phyloP scores from a whole-genome alignment of 108 stramenopile species.

The Skeletonema marinoi region DNA sequence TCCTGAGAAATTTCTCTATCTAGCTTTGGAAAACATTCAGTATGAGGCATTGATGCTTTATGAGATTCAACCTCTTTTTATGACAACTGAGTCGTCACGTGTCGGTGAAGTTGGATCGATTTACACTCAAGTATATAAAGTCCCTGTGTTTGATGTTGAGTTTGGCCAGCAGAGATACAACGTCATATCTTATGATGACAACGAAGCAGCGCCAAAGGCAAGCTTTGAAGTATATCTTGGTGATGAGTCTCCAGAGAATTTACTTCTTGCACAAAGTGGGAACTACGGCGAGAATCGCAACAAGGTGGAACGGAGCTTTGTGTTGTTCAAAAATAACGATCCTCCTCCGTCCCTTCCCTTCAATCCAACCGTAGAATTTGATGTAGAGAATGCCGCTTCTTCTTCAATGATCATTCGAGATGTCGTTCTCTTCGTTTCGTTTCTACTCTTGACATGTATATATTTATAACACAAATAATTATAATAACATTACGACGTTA shows the following conservation, averaged over 20 bases:
- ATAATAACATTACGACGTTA: background rate
- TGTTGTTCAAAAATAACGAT: slow-evolving; percentile 12
- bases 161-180: slow-evolving; percentile 41
- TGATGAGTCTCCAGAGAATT: slow-evolving; percentile 15
- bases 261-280: slow-evolving; percentile 34
- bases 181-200: slow-evolving; percentile 41
- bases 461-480: background rate
- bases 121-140: slow-evolving; percentile 26
- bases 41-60: slow-evolving; percentile 40
- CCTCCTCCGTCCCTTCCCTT: background rate
- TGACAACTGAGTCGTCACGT: slow-evolving; percentile 10
- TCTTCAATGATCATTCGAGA: background rate
- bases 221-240: slow-evolving; percentile 46
- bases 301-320: slow-evolving; percentile 37
- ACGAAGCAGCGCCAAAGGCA: slow-evolving; percentile 19
- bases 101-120: background rate
- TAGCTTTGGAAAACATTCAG: slow-evolving; percentile 37
- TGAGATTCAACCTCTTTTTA: slow-evolving; percentile 32
- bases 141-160: slow-evolving; percentile 42
- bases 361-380: background rate
- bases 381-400: background rate
- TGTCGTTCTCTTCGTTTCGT: background rate
- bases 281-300: slow-evolving; percentile 33
- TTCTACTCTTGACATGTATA: background rate
- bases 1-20: slow-evolving; percentile 24